A percentile compares a stretch with the other conserved stretches of the same genome.
These are phyloP conservation scores for Castanospermum australe DNA, from an alignment of 306 rosid genomes.

Conservation along the genomic window DNA sequence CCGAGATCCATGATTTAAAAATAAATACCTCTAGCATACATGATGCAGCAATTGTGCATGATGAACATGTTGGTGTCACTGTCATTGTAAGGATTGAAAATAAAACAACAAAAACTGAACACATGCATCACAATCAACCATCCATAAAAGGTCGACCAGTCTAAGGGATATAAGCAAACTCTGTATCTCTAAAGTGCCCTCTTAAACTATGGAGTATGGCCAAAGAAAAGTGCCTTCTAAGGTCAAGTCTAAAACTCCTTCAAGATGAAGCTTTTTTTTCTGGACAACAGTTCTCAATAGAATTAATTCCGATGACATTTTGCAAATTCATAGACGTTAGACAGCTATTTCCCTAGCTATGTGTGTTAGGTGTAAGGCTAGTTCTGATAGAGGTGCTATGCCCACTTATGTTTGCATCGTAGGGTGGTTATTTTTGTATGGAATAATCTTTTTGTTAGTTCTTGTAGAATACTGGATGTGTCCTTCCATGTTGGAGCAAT, in stretches of 20 bases:
- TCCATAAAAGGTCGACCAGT: conserved; percentile 1
- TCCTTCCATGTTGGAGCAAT: not conserved
- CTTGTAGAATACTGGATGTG: not conserved
- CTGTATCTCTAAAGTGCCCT: not conserved
- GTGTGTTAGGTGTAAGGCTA: not conserved
- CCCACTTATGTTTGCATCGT: not conserved
- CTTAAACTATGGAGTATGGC: not conserved
- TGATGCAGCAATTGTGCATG: not conserved
- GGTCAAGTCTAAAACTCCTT: not conserved
- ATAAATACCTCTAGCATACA: not conserved
- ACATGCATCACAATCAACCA: not conserved
- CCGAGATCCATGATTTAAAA: not conserved
- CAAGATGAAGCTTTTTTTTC: not conserved
- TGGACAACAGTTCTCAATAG: not conserved
- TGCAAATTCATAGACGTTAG: not conserved
- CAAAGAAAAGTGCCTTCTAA: not conserved
- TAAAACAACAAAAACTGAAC: not conserved
- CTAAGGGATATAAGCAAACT: not conserved
- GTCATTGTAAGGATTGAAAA: conserved; percentile 6
- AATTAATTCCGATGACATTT: not conserved
- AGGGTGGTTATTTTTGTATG: not conserved
- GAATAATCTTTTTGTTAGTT: not conserved
- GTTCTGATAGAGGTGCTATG: not conserved
- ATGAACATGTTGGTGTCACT: not conserved
- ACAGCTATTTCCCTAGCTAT: not conserved